phyloP scores from a whole-genome alignment of 495 filamentous ascomycete genomes.

The Penicillium lividum region DNA sequence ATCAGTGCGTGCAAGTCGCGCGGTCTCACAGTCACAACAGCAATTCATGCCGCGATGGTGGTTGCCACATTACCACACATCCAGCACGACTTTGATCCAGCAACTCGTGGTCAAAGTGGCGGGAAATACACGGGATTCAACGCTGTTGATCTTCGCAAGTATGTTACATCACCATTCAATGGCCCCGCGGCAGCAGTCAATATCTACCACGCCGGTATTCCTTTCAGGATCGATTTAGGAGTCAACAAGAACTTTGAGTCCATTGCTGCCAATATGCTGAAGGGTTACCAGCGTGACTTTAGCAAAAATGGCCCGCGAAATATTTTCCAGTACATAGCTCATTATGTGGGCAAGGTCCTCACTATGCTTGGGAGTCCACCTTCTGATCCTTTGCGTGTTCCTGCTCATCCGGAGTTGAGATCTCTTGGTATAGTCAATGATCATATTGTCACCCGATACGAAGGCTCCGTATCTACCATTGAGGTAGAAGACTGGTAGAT shows the following conservation, averaged over 20 bases:
- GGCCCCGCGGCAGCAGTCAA: slow-evolving; percentile 2
- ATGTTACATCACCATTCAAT: slow-evolving; percentile 11
- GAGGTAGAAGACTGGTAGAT: slow-evolving; percentile 28
- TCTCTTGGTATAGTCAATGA: slow-evolving; percentile 24
- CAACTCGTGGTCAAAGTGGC: slow-evolving; percentile 5
- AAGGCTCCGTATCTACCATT: slow-evolving; percentile 2
- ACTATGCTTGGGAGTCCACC: background rate
- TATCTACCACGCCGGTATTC: slow-evolving; percentile 23
- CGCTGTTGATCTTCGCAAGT: slow-evolving; percentile 19
- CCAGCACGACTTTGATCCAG: background rate
- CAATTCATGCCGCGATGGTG: no score
- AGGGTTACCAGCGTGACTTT: background rate
- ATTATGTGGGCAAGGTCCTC: background rate
- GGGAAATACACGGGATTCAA: slow-evolving; percentile 17
- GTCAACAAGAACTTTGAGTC: slow-evolving; percentile 12
- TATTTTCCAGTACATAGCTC: background rate
- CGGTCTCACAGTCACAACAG: no score
- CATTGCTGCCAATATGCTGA: slow-evolving; percentile 10
- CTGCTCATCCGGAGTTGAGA: slow-evolving; percentile 25
- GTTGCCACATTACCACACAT: slow-evolving; percentile 1
- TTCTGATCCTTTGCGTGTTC: slow-evolving; percentile 6
- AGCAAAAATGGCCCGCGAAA: background rate
- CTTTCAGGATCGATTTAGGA: slow-evolving; percentile 17
- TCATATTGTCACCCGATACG: slow-evolving; percentile 14
- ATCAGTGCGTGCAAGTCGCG: no score